These are phyloP conservation scores for Yarrowia phangngaensis DNA, from an alignment of 805 yeast species.

Conservation along the genomic window DNA sequence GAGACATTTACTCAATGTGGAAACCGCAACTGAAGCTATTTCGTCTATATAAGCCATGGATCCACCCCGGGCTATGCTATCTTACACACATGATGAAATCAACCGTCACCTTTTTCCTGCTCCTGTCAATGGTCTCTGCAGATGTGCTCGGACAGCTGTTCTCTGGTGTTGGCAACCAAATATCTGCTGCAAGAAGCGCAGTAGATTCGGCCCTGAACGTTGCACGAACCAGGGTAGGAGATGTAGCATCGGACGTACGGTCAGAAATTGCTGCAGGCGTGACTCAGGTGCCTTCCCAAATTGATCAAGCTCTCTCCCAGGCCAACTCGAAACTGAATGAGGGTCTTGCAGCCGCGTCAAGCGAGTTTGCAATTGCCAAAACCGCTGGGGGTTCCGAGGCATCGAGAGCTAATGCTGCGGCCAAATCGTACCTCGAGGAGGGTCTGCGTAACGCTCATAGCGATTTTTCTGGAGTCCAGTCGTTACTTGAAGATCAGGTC, in stretches of 20 bases:
- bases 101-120: too few species aligned
- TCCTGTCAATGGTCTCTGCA: too few species aligned
- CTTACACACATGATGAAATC: too few species aligned
- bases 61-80: too few species aligned
- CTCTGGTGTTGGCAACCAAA: too few species aligned
- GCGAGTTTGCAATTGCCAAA: constrained; percentile 21
- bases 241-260: constrained; percentile 13
- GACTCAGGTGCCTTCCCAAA: constrained; percentile 24
- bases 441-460: constrained; percentile 16
- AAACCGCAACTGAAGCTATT: too few species aligned
- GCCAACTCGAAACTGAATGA: constrained; percentile 18
- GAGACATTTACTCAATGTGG: too few species aligned
- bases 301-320: constrained; percentile 20
- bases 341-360: constrained; percentile 14
- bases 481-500: constrained; percentile 24
- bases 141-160: too few species aligned
- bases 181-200: constrained; percentile 16
- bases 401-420: constrained; percentile 13
- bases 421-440: constrained; percentile 20
- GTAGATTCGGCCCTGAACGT: constrained; percentile 15
- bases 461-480: constrained; percentile 16
- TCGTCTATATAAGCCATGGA: too few species aligned
- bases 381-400: constrained; percentile 23
- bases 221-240: constrained; percentile 5
- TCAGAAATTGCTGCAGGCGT: constrained; percentile 22